These are phyloP conservation scores for Trametes hirsuta DNA, from an alignment of 1,284 basidiomycete species.

Conservation along the genomic window DNA sequence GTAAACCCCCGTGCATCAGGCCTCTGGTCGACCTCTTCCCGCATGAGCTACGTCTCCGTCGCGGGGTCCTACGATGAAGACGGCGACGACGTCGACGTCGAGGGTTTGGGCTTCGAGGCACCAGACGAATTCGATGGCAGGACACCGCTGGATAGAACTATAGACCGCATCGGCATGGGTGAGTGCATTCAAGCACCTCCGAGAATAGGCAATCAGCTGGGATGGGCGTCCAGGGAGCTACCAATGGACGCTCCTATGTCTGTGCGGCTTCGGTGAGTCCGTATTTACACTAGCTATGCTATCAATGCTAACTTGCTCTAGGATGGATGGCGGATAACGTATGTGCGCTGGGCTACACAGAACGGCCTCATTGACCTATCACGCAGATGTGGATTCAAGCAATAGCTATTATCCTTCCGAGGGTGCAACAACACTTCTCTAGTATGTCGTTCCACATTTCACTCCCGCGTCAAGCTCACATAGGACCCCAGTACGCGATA, in stretches of 20 bases:
- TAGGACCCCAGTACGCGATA: constrained; percentile 64
- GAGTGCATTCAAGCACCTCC: constrained; percentile 17
- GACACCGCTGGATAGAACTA: constrained; percentile 82
- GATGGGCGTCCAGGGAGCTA: constrained; percentile 56
- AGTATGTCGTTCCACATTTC: constrained; percentile 44
- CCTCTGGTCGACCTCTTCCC: constrained; percentile 43
- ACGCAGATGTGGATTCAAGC: constrained; percentile 88
- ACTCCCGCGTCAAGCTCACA: neutral
- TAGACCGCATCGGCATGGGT: constrained; percentile 92
- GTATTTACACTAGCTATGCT: neutral
- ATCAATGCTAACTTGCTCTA: constrained; percentile 28
- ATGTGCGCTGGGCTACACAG: constrained; percentile 31
- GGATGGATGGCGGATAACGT: constrained; percentile 90
- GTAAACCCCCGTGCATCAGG: constrained; percentile 50
- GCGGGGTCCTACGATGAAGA: constrained; percentile 24
- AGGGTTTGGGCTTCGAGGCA: constrained; percentile 30
- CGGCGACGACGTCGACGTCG: constrained; percentile 24
- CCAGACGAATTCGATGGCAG: constrained; percentile 50
- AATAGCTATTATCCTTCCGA: constrained; percentile 88
- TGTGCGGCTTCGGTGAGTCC: constrained; percentile 83
- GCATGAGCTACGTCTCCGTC: constrained; percentile 31
- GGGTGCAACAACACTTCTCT: constrained; percentile 86
- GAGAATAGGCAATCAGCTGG: neutral
- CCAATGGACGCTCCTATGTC: constrained; percentile 78
- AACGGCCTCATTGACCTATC: constrained; percentile 35